These are phyloP conservation scores for Aspergillus aculeatus DNA, from an alignment of 2,329 filamentous ascomycete genomes.

Conservation along the genomic window DNA sequence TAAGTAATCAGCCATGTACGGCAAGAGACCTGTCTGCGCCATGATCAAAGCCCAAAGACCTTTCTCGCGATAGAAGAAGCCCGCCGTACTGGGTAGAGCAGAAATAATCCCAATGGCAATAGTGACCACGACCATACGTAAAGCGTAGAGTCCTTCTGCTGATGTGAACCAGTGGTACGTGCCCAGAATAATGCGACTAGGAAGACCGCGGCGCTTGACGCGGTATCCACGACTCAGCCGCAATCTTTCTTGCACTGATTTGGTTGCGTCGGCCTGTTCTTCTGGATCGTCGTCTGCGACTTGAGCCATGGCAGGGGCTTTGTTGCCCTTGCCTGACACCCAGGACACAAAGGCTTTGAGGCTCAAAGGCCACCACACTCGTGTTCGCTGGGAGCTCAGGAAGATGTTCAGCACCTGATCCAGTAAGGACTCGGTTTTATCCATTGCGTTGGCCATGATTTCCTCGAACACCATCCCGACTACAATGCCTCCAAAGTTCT, in stretches of 20 bases:
- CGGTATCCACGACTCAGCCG: slow-evolving; percentile 37
- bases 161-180: slow-evolving; percentile 40
- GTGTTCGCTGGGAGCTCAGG: slow-evolving; percentile 33
- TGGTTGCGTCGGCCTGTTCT: slow-evolving; percentile 23
- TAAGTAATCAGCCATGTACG: slow-evolving; percentile 54
- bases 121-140: slow-evolving; percentile 51
- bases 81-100: slow-evolving; percentile 43
- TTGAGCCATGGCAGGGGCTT: slow-evolving; percentile 26
- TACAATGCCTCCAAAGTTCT: slow-evolving; percentile 42
- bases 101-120: slow-evolving; percentile 47
- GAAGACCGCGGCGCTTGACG: slow-evolving; percentile 24
- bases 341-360: slow-evolving; percentile 43
- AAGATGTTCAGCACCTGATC: slow-evolving; percentile 40
- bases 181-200: slow-evolving; percentile 29
- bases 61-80: slow-evolving; percentile 54
- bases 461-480: slow-evolving; percentile 52
- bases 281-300: slow-evolving; percentile 22
- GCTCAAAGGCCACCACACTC: slow-evolving; percentile 47
- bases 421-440: slow-evolving; percentile 28
- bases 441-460: slow-evolving; percentile 29
- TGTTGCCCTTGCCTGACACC: slow-evolving; percentile 30
- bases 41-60: slow-evolving; percentile 55
- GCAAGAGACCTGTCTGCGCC: slow-evolving; percentile 49
- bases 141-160: slow-evolving; percentile 44
- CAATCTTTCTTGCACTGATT: slow-evolving; percentile 38